Percentiles rank a stretch among this genome's conserved stretches.
Evolutionary conservation across 306 rosid species (phyloP).

Genomic region (Delonix regia): DNA sequence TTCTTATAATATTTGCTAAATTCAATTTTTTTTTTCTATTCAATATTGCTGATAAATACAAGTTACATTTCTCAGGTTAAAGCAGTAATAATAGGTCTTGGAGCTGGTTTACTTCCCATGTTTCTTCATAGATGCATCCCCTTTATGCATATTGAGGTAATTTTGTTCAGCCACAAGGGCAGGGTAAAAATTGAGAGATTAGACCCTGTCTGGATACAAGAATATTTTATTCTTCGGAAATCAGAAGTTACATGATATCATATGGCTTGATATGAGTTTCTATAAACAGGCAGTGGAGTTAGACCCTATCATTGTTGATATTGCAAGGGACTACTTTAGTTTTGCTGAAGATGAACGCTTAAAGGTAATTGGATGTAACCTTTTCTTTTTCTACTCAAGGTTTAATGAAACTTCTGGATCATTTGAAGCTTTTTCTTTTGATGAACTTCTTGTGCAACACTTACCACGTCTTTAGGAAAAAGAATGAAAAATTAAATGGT

Average conservation of each 20-base stretch:
- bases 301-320: conserved; percentile 65
- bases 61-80: conserved; percentile 67
- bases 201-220: conserved; percentile 11
- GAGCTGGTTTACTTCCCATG: conserved; percentile 98
- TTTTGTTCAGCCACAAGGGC: background rate
- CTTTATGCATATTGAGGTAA: conserved; percentile 83
- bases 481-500: background rate
- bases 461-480: background rate
- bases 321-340: conserved; percentile 77
- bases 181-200: background rate
- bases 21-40: background rate
- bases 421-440: background rate
- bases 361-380: conserved; percentile 55
- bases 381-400: background rate
- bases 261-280: conserved; percentile 29
- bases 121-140: conserved; percentile 81
- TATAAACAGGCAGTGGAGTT: conserved; percentile 82
- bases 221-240: conserved; percentile 4
- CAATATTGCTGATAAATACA: conserved; percentile 32
- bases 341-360: conserved; percentile 71
- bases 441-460: background rate
- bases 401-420: background rate
- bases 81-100: conserved; percentile 85
- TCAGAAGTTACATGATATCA: conserved; percentile 30
- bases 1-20: conserved; percentile 20